phyloP scores from a whole-genome alignment of 768 basidiomycete genomes.

The Mrakia frigida region DNA sequence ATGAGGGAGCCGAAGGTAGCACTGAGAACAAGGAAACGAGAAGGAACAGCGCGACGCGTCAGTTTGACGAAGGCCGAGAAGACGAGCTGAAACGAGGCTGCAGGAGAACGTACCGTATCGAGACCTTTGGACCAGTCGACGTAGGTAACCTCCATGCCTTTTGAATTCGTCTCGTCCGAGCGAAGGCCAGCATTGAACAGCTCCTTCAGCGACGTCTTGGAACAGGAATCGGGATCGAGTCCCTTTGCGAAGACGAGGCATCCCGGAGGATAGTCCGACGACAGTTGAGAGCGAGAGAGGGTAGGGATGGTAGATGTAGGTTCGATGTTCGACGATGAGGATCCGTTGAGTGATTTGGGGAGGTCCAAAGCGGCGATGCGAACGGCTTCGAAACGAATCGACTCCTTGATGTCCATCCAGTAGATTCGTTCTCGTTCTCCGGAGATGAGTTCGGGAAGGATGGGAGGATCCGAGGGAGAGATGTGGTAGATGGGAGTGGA shows the following conservation, averaged over 20 bases:
- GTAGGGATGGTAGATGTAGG: background rate
- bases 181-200: conserved; percentile 4
- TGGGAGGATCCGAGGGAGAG: background rate
- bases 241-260: background rate
- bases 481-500: background rate
- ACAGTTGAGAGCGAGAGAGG: background rate
- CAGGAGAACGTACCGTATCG: background rate
- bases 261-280: background rate
- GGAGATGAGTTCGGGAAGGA: background rate
- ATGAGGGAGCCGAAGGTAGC: conserved; percentile 1
- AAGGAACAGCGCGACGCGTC: background rate
- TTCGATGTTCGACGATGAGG: background rate
- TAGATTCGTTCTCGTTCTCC: background rate
- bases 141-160: conserved; percentile 3
- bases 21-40: background rate
- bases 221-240: background rate
- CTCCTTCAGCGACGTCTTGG: background rate
- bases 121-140: conserved; percentile 18
- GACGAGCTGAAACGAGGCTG: background rate
- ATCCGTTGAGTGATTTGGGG: background rate
- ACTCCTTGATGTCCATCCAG: conserved; percentile 3
- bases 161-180: conserved; percentile 1
- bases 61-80: background rate
- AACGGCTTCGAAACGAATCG: background rate
- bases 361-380: background rate